Conservation (phyloP, 208 protist genomes). For the Leishmania martiniquensis region DNA sequence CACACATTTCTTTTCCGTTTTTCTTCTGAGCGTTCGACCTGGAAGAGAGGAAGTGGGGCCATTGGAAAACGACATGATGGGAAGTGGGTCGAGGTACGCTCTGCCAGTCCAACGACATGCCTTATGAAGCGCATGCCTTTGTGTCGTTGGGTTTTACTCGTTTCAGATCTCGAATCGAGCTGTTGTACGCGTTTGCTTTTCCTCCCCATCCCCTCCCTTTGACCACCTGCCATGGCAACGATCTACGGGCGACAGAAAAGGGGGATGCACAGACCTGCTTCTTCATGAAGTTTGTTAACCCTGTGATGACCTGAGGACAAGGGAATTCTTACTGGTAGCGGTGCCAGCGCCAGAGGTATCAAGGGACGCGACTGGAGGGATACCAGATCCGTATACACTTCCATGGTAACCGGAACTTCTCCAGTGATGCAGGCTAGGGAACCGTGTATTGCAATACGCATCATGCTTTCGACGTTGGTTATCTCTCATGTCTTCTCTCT, state of each 20-base stretch:
- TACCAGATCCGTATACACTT: neutral
- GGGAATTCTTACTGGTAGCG: neutral
- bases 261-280: neutral
- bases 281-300: neutral
- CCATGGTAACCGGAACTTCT: neutral
- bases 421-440: neutral
- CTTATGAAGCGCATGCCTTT: neutral
- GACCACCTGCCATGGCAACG: neutral
- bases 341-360: neutral
- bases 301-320: neutral
- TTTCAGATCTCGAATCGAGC: conserved; percentile 1
- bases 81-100: neutral
- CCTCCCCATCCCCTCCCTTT: neutral
- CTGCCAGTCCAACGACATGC: neutral
- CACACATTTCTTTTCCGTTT: neutral
- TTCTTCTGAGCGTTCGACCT: neutral
- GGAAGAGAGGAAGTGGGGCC: neutral
- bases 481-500: conserved; percentile 1
- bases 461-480: too few relatives aligned
- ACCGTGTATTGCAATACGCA: neutral
- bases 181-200: neutral
- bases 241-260: neutral
- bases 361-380: neutral
- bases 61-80: neutral
- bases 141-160: neutral